Base-by-base conservation (phyloP, 345 rosid genomes). In the Ceriops decandra region DNA sequence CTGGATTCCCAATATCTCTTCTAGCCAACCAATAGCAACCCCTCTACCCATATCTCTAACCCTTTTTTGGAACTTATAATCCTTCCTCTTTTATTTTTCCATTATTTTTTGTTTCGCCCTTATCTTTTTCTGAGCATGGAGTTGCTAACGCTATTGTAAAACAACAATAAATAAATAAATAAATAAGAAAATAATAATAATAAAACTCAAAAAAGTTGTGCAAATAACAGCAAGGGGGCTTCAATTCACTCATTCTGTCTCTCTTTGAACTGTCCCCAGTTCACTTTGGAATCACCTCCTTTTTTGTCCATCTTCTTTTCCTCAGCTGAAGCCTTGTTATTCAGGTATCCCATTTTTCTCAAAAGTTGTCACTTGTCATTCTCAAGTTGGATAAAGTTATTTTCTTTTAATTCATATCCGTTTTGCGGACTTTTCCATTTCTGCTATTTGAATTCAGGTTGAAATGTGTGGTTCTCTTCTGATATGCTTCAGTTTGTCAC, bases 21-120 rank as follows among this genome's bases (percentile, higher is more conserved):
- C 24, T 68, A 76, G 60, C 90, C 96, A 90, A 85, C 90, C 96
- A 90, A 85, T 88, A 60, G 73, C 56, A 79, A 78, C 83, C 54
- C 80, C 68, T 56, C 81, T 30, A 77, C 31, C 86, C 82, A 84
- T 84, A 88, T 90, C 96, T 66, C 76, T 33, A 7, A 7, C 22
- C 30, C 27, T 31, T 49, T 67, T 52, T 42, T 54, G 64, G 54
- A 66, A 32, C 35, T 63, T 49, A 60, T 30, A 46, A 49, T 52
- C 52, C 17, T 3, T 42, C 17, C 17, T 13, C 17, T 36, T 36
- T 38, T 10, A 2, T 9, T 2, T 36, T 10, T 38, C 11, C 15
- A 1, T 38, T 38, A 0, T 38, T 17, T 56, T 27, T 11, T 47
- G 51, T 28, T 32, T 5, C 60, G 30, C 64, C 31, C 16, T 7